Evolutionary conservation across 345 rosid species (phyloP).

Genomic region (Fremontodendron californicum): DNA sequence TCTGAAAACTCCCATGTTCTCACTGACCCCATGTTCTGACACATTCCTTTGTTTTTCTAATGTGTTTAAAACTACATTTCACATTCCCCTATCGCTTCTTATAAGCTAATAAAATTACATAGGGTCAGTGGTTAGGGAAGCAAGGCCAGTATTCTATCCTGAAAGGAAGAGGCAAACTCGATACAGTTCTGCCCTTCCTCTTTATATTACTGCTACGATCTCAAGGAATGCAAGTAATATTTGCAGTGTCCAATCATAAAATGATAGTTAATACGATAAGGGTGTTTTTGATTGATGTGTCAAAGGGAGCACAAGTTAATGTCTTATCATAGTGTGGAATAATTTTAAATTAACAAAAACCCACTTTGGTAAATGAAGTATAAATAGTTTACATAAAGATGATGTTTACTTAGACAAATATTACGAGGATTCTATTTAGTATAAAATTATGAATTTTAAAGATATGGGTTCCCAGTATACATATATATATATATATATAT

Average conservation of each 20-base stretch:
- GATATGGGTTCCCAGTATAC: neutral
- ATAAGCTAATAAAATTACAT: neutral
- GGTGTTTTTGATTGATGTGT: too few relatives aligned
- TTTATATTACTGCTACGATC: neutral
- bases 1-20: conserved; percentile 23
- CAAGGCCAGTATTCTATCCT: neutral
- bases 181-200: neutral
- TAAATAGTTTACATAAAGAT: neutral
- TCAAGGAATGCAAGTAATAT: neutral
- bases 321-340: too few relatives aligned
- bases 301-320: too few relatives aligned
- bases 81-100: conserved; percentile 7
- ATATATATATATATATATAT: too few relatives aligned
- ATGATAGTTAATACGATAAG: too few relatives aligned
- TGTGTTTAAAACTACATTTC: neutral
- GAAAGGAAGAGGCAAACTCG: neutral
- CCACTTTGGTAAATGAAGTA: neutral
- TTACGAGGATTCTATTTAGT: too few relatives aligned
- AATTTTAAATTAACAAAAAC: neutral
- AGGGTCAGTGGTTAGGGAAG: neutral
- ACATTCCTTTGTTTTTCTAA: conserved; percentile 29
- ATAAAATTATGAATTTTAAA: too few relatives aligned
- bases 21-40: conserved; percentile 17
- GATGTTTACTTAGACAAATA: neutral
- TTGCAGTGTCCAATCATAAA: neutral